These are phyloP conservation scores for Ophiocordyceps camponoti-saundersi DNA, from an alignment of 2,329 filamentous ascomycete genomes.

Conservation along the genomic window DNA sequence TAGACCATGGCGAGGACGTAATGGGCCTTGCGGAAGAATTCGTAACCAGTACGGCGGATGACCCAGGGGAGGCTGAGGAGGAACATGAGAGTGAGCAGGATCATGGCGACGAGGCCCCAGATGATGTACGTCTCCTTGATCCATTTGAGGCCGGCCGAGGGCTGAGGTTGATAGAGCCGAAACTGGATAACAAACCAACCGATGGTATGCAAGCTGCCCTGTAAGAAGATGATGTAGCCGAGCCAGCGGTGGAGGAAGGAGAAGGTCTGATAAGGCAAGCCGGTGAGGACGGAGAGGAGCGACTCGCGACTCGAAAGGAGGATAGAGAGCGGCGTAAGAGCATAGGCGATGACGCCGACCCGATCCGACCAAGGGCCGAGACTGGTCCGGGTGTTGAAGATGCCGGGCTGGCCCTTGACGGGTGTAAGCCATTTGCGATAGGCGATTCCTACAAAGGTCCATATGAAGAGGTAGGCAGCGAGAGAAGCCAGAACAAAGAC, in stretches of 20 bases:
- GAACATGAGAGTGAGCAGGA: conserved; percentile 43
- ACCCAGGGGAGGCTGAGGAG: conserved; percentile 37
- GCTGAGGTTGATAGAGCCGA: conserved; percentile 55
- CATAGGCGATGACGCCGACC: conserved; percentile 54
- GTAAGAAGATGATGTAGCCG: conserved; percentile 54
- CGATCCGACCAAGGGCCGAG: conserved; percentile 54
- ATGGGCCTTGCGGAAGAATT: conserved; percentile 60
- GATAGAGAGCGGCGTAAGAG: conserved; percentile 53
- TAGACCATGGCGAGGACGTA: conserved; percentile 59
- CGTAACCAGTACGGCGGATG: conserved; percentile 54
- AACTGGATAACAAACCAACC: conserved; percentile 53
- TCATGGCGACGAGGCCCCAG: conserved; percentile 55
- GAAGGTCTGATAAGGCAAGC: conserved; percentile 61
- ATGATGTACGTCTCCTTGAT: conserved; percentile 51
- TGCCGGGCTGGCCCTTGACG: conserved; percentile 33
- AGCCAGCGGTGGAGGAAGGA: conserved; percentile 65
- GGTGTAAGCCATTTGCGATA: conserved; percentile 58
- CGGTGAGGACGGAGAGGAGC: conserved; percentile 50
- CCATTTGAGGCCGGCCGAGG: conserved; percentile 35
- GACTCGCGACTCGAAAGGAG: conserved; percentile 53
- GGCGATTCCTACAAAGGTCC: conserved; percentile 50
- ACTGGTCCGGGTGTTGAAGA: conserved; percentile 47
- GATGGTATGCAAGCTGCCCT: conserved; percentile 52
- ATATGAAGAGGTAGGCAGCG: conserved; percentile 45
- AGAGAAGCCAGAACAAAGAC: conserved; percentile 42